Percentiles rank a stretch among this genome's conserved stretches.
Conservation (phyloP, 352 stramenopile genomes). For the Phytophthora litchii region DNA sequence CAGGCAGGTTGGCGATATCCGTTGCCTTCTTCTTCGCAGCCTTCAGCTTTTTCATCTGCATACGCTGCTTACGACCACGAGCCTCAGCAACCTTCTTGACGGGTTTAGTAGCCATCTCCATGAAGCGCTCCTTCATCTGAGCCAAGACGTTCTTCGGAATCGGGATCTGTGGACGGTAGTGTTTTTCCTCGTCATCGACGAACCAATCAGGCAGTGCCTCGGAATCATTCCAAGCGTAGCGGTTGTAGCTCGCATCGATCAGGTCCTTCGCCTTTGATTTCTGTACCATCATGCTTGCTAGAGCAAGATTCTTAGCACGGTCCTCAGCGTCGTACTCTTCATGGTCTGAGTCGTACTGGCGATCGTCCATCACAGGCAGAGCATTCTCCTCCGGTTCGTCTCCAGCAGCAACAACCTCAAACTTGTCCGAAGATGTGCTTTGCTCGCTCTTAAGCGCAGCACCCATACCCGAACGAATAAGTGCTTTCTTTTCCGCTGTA, state of each 20-base stretch:
- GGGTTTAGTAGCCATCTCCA: conserved; percentile 96
- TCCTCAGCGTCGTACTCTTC: conserved; percentile 98
- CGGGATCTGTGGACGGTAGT: conserved; percentile 98
- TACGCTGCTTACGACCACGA: conserved; percentile 94
- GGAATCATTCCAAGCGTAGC: conserved; percentile 99
- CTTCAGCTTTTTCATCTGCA: conserved; percentile 95
- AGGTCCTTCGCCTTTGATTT: conserved; percentile 97
- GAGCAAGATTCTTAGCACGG: conserved; percentile 94
- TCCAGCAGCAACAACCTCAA: conserved; percentile 53
- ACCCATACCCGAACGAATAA: conserved; percentile 90
- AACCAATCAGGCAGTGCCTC: conserved; percentile 98
- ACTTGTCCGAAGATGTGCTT: conserved; percentile 28
- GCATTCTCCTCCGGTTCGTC: conserved; percentile 55
- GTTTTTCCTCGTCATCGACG: conserved; percentile 93
- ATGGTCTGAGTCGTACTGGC: conserved; percentile 95
- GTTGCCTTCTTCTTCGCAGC: conserved; percentile 98
- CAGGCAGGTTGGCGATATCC: conserved; percentile 94
- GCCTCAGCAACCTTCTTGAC: conserved; percentile 99
- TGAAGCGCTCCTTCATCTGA: conserved; percentile 98
- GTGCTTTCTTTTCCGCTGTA: conserved; percentile 72
- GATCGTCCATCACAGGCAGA: conserved; percentile 80
- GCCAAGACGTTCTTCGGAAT: conserved; percentile 96
- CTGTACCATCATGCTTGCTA: conserved; percentile 98
- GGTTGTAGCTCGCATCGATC: conserved; percentile 99
- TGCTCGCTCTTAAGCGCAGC: conserved; percentile 47